Evolutionary conservation across 2,329 filamentous ascomycete genomes (phyloP).

Genomic region (Fusarium anthophilum): DNA sequence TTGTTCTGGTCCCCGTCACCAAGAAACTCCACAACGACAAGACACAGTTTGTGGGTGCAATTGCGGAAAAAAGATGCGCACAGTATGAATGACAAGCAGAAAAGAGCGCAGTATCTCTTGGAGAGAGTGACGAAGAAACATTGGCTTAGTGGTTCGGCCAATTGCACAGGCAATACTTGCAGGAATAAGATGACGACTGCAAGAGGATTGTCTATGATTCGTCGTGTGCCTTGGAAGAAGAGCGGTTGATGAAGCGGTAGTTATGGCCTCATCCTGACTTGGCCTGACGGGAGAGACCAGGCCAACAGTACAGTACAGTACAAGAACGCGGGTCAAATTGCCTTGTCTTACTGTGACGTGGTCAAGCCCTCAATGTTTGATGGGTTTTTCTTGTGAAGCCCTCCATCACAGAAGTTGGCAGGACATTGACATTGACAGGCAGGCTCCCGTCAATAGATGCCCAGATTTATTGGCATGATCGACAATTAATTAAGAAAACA

Average conservation of each 20-base stretch:
- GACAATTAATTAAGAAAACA: background rate
- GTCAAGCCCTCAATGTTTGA: background rate
- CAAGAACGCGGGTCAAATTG: background rate
- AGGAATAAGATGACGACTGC: conserved; percentile 21
- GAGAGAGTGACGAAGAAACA: background rate
- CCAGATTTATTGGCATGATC: background rate
- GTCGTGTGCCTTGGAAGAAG: background rate
- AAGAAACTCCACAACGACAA: conserved; percentile 20
- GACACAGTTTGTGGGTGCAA: conserved; percentile 6
- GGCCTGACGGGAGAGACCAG: background rate
- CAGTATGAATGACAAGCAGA: conserved; percentile 25
- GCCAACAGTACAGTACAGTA: conserved; percentile 1
- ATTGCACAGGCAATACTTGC: conserved; percentile 11
- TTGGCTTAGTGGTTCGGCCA: conserved; percentile 17
- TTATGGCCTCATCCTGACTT: conserved; percentile 6
- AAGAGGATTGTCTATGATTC: conserved; percentile 1
- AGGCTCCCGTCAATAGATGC: conserved; percentile 29
- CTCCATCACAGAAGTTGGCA: background rate
- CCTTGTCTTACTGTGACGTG: conserved; percentile 21
- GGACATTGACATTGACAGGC: background rate
- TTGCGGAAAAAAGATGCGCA: conserved; percentile 17
- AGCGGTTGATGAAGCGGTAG: conserved; percentile 5
- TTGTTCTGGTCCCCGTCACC: conserved; percentile 19
- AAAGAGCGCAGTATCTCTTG: background rate
- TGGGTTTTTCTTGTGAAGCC: conserved; percentile 19